These are phyloP conservation scores for Vanderwaltozyma tropicalis DNA, from an alignment of 805 yeast genomes.

Conservation along the genomic window DNA sequence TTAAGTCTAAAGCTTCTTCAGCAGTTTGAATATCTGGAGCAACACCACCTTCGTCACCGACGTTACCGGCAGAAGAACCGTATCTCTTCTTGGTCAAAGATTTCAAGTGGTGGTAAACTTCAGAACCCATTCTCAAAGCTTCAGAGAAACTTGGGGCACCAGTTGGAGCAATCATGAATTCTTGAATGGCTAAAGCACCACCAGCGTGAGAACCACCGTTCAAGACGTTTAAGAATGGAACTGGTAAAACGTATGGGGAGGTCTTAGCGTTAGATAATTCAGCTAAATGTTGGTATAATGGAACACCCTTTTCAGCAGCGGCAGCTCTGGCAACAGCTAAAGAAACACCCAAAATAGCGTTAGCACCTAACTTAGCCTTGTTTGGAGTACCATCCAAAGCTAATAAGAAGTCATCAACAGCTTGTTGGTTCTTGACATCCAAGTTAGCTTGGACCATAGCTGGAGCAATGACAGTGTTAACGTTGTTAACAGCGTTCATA, in stretches of 20 bases:
- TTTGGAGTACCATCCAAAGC: slow-evolving; percentile 92
- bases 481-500: slow-evolving; percentile 90
- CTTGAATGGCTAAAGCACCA: slow-evolving; percentile 98
- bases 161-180: slow-evolving; percentile 97
- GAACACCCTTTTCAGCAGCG: slow-evolving; percentile 90
- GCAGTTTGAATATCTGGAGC: slow-evolving; percentile 96
- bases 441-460: slow-evolving; percentile 73
- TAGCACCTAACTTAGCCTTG: slow-evolving; percentile 97
- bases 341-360: slow-evolving; percentile 97
- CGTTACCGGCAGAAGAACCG: slow-evolving; percentile 98
- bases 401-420: slow-evolving; percentile 77
- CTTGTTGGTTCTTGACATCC: slow-evolving; percentile 78
- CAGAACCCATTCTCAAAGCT: slow-evolving; percentile 94
- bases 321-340: slow-evolving; percentile 96
- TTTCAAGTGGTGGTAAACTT: slow-evolving; percentile 96
- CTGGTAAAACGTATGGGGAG: slow-evolving; percentile 90
- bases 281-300: slow-evolving; percentile 87
- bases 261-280: slow-evolving; percentile 59
- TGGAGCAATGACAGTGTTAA: slow-evolving; percentile 90
- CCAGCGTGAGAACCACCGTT: slow-evolving; percentile 99
- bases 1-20: slow-evolving; percentile 94
- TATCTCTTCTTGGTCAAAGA: slow-evolving; percentile 84
- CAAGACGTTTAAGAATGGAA: slow-evolving; percentile 97
- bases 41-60: slow-evolving; percentile 99
- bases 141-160: slow-evolving; percentile 86